A percentile compares a stretch with the other conserved stretches of the same genome.
These are phyloP conservation scores for Jamesozyma spencerorum DNA, from an alignment of 805 yeast species.

Conservation along the genomic window DNA sequence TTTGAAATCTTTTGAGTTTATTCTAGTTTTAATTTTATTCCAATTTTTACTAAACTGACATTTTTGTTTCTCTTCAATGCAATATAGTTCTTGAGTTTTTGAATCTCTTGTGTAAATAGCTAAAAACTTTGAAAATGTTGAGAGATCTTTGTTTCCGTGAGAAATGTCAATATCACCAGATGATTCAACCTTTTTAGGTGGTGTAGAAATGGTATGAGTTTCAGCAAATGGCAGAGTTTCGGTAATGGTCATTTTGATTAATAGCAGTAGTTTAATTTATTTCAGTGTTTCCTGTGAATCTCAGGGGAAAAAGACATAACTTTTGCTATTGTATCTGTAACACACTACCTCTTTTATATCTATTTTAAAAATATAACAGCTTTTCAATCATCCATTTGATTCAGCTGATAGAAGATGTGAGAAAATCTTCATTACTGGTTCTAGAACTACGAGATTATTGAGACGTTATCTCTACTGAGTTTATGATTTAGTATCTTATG, in stretches of 20 bases:
- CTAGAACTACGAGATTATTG: too few species aligned
- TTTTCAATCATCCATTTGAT: too few species aligned
- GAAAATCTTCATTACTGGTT: too few species aligned
- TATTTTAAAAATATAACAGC: too few species aligned
- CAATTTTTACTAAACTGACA: constrained; percentile 26
- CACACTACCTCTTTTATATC: too few species aligned
- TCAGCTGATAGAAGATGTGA: too few species aligned
- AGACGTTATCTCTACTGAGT: too few species aligned
- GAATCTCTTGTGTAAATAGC: constrained; percentile 31
- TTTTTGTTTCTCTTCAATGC: constrained; percentile 29
- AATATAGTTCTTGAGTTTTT: constrained; percentile 12
- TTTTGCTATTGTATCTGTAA: too few species aligned
- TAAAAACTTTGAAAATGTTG: constrained; percentile 34
- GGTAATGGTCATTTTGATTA: constrained; percentile 9
- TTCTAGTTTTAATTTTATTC: constrained; percentile 13
- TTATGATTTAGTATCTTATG: too few species aligned
- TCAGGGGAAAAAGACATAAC: too few species aligned
- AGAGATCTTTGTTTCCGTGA: constrained; percentile 19
- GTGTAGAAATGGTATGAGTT: not conserved
- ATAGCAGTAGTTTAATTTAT: not conserved
- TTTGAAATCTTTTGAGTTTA: constrained; percentile 6
- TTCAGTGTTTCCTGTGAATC: too few species aligned
- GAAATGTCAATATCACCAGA: constrained; percentile 13
- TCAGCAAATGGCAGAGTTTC: constrained; percentile 4
- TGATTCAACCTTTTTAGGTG: not conserved